Conservation (phyloP, 2,329 filamentous ascomycete species). For the Macroventuria anomochaeta region DNA sequence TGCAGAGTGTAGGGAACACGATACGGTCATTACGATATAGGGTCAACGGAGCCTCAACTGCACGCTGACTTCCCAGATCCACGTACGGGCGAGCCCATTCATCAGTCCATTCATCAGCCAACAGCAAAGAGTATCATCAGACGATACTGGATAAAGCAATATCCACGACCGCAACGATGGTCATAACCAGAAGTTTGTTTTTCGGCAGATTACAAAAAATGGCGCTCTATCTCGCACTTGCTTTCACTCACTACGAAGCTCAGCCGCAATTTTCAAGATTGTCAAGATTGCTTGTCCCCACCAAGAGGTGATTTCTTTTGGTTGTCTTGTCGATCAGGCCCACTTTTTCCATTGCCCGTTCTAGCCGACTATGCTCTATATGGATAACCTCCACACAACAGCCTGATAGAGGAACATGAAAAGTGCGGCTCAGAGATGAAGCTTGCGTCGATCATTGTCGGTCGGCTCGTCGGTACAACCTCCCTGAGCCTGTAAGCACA, state of each 20-base stretch:
- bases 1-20: not conserved
- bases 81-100: not conserved
- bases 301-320: conserved; percentile 1
- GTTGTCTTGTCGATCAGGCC: not conserved
- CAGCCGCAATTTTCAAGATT: not conserved
- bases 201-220: not conserved
- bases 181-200: not conserved
- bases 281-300: not conserved
- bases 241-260: not conserved
- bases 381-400: not conserved
- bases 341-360: conserved; percentile 7
- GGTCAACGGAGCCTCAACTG: not conserved
- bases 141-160: not conserved
- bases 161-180: not conserved
- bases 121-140: not conserved
- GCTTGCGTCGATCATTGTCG: not conserved
- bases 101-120: not conserved
- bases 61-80: not conserved
- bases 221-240: conserved; percentile 4
- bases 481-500: not conserved
- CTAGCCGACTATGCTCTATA: not conserved
- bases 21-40: conserved; percentile 2
- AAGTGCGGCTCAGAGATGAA: not conserved
- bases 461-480: not conserved
- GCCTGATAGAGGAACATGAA: not conserved